Conservation (phyloP, 78 protist genomes). For the Dictyostelium intermedium region DNA sequence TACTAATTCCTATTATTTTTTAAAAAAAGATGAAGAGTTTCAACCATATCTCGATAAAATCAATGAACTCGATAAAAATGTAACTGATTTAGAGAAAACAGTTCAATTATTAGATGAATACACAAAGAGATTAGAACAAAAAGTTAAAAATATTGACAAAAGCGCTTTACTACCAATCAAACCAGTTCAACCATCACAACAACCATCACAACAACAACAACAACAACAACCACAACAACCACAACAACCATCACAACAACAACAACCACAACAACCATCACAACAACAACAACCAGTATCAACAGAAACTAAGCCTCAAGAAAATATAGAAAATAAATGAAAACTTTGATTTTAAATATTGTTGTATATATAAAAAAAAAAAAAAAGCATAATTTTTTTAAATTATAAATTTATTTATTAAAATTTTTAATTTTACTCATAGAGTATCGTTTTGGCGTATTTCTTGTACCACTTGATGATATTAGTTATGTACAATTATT, state of each 20-base stretch:
- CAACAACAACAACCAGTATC: background rate
- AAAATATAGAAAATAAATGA: background rate
- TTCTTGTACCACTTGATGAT: background rate
- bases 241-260: background rate
- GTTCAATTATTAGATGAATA: conserved; percentile 74
- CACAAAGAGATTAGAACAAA: conserved; percentile 65
- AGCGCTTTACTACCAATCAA: conserved; percentile 57
- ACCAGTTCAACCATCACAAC: conserved; percentile 21
- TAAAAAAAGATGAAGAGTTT: conserved; percentile 45
- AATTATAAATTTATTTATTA: too few relatives aligned
- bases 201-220: conserved; percentile 8
- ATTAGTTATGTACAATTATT: background rate
- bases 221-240: background rate
- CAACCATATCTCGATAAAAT: conserved; percentile 77
- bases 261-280: background rate
- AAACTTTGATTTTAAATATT: background rate
- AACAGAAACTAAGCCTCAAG: background rate
- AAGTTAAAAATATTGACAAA: conserved; percentile 70
- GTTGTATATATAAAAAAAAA: background rate
- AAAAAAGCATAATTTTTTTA: too few relatives aligned
- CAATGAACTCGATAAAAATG: conserved; percentile 65
- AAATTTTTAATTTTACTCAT: background rate
- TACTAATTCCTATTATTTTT: background rate
- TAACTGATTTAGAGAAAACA: conserved; percentile 69
- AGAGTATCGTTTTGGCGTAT: background rate